Evolutionary conservation across 305 asterid genomes (phyloP).

Genomic region (Plantago lanceolata): DNA sequence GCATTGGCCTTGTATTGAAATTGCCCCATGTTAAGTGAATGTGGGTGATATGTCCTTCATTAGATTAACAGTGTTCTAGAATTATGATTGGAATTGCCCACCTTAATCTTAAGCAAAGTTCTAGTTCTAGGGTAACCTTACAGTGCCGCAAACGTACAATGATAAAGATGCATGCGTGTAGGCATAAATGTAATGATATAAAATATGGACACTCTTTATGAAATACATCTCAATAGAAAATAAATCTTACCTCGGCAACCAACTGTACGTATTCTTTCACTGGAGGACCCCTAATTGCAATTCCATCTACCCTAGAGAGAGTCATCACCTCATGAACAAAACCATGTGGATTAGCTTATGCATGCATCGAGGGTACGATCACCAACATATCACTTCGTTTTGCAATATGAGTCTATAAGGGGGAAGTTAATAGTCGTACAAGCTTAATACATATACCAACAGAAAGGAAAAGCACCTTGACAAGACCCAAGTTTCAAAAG

Average conservation of each 20-base stretch:
- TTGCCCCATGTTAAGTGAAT: too few relatives aligned
- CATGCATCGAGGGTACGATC: constrained; percentile 95
- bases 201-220: constrained; percentile 1
- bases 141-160: too few relatives aligned
- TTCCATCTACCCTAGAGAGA: constrained; percentile 50
- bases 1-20: too few relatives aligned
- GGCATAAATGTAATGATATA: too few relatives aligned
- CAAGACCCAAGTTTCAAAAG: too few relatives aligned
- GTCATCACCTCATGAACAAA: constrained; percentile 92
- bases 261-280: constrained; percentile 70
- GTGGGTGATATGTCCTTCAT: too few relatives aligned
- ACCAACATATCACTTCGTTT: constrained; percentile 87
- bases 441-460: neutral
- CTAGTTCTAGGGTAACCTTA: too few relatives aligned
- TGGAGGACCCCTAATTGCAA: constrained; percentile 68
- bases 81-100: too few relatives aligned
- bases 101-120: too few relatives aligned
- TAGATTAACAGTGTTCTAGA: too few relatives aligned
- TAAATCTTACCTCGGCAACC: constrained; percentile 93
- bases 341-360: constrained; percentile 78
- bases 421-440: constrained; percentile 16
- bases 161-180: too few relatives aligned
- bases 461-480: neutral
- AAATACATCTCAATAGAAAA: constrained; percentile 13
- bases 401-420: constrained; percentile 58